These are phyloP conservation scores for Fusarium beomiforme DNA, from an alignment of 2,329 filamentous ascomycete genomes.

Conservation along the genomic window DNA sequence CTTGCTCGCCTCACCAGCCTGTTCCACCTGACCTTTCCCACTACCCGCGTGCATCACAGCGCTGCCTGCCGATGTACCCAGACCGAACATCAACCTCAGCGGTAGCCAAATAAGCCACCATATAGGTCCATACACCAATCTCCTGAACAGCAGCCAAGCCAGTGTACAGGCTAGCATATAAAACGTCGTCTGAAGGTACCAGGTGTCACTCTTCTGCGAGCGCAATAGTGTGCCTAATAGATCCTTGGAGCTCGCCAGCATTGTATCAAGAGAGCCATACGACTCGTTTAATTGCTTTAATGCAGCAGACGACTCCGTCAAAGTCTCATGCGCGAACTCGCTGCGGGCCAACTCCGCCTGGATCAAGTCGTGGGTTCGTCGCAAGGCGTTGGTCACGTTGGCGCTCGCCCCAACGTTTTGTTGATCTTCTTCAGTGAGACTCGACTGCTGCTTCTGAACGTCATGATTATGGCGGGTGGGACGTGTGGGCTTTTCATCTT, in stretches of 20 bases:
- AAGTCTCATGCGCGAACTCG: slow-evolving; percentile 88
- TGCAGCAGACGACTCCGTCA: slow-evolving; percentile 84
- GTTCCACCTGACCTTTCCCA: slow-evolving; percentile 38
- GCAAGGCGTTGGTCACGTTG: slow-evolving; percentile 85
- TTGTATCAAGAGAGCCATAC: slow-evolving; percentile 81
- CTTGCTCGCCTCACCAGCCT: slow-evolving; percentile 41
- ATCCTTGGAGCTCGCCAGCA: slow-evolving; percentile 78
- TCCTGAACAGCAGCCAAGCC: slow-evolving; percentile 85
- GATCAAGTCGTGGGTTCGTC: slow-evolving; percentile 88
- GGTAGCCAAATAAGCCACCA: slow-evolving; percentile 92
- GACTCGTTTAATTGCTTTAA: slow-evolving; percentile 82
- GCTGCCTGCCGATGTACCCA: slow-evolving; percentile 65
- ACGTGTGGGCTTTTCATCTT: slow-evolving; percentile 40
- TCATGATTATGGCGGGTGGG: slow-evolving; percentile 38
- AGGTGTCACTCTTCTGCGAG: slow-evolving; percentile 95
- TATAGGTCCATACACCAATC: slow-evolving; percentile 86
- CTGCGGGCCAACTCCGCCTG: slow-evolving; percentile 85
- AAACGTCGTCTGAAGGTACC: slow-evolving; percentile 93
- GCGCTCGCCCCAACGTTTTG: slow-evolving; percentile 78
- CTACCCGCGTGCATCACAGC: slow-evolving; percentile 55
- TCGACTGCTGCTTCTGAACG: slow-evolving; percentile 47
- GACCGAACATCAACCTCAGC: slow-evolving; percentile 71
- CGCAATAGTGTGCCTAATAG: slow-evolving; percentile 82
- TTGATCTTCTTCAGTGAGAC: slow-evolving; percentile 72
- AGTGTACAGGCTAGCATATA: slow-evolving; percentile 83